Evolutionary conservation across 441 rosid species (phyloP).

Genomic region (Codiaeum variegatum): DNA sequence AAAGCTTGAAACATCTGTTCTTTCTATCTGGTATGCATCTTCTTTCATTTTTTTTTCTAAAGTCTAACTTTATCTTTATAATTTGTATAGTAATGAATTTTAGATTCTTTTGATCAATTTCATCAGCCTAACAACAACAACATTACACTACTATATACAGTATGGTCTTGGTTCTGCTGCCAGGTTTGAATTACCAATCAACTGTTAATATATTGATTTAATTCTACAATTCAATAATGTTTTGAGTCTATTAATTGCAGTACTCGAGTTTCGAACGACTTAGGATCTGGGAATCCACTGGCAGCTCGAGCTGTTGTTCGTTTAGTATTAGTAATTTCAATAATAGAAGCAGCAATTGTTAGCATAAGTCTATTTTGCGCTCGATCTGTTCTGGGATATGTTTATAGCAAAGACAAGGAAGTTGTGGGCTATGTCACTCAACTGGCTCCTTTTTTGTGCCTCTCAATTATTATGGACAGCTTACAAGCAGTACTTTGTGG

Average conservation of each 20-base stretch:
- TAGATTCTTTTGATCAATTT: background rate
- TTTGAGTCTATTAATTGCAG: slow-evolving; percentile 17
- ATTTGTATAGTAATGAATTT: background rate
- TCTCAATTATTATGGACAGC: slow-evolving; percentile 40
- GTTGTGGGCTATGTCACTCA: slow-evolving; percentile 36
- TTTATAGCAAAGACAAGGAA: slow-evolving; percentile 37
- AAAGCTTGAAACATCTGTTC: slow-evolving; percentile 53
- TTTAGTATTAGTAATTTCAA: slow-evolving; percentile 28
- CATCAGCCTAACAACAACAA: slow-evolving; percentile 41
- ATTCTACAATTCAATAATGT: background rate
- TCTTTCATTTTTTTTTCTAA: too few relatives aligned
- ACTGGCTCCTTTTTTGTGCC: slow-evolving; percentile 41
- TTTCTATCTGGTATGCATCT: slow-evolving; percentile 50
- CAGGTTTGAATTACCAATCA: slow-evolving; percentile 33
- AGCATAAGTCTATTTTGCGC: slow-evolving; percentile 33
- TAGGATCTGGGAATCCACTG: slow-evolving; percentile 50
- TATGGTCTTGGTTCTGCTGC: slow-evolving; percentile 54
- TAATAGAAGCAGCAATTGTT: slow-evolving; percentile 30
- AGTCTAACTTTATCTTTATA: background rate
- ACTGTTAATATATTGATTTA: background rate
- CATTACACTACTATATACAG: slow-evolving; percentile 39
- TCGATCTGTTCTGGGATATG: slow-evolving; percentile 39
- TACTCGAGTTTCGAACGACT: slow-evolving; percentile 53
- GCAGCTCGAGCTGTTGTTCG: slow-evolving; percentile 38
- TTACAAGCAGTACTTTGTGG: slow-evolving; percentile 46